phyloP scores from a whole-genome alignment of 495 filamentous ascomycete genomes.

The Hypoxylon intermedium region DNA sequence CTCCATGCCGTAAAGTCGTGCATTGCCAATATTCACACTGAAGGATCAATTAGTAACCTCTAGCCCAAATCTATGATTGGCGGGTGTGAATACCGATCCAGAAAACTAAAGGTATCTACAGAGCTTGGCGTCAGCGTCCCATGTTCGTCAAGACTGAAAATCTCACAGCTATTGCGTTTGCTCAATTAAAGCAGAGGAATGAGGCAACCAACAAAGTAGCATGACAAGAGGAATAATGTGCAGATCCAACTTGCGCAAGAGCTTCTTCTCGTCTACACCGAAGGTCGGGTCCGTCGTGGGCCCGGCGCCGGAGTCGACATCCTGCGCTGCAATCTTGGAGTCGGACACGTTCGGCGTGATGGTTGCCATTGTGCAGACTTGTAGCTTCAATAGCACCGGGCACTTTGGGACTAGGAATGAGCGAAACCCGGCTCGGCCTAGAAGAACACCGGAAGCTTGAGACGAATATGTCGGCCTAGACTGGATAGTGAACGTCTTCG shows the following conservation, averaged over 20 bases:
- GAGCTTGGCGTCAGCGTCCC: slow-evolving; percentile 6
- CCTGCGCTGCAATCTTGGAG: slow-evolving; percentile 22
- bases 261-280: slow-evolving; percentile 41
- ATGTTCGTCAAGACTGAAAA: no score
- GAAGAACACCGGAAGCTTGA: background rate
- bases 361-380: slow-evolving; percentile 7
- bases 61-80: background rate
- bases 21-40: slow-evolving; percentile 80
- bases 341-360: slow-evolving; percentile 24
- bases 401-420: background rate
- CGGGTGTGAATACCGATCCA: slow-evolving; percentile 44
- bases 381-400: background rate
- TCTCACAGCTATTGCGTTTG: no score
- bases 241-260: slow-evolving; percentile 49
- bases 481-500: slow-evolving; percentile 2
- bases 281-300: slow-evolving; percentile 17
- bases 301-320: slow-evolving; percentile 6
- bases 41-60: background rate
- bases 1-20: slow-evolving; percentile 71
- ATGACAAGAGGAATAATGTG: slow-evolving; percentile 50
- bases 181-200: background rate
- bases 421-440: background rate
- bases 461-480: slow-evolving; percentile 4
- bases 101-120: slow-evolving; percentile 50
- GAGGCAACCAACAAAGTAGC: slow-evolving; percentile 41